These are phyloP conservation scores for Botryotinia narcissicola DNA, from an alignment of 2,329 filamentous ascomycete species.

Conservation along the genomic window DNA sequence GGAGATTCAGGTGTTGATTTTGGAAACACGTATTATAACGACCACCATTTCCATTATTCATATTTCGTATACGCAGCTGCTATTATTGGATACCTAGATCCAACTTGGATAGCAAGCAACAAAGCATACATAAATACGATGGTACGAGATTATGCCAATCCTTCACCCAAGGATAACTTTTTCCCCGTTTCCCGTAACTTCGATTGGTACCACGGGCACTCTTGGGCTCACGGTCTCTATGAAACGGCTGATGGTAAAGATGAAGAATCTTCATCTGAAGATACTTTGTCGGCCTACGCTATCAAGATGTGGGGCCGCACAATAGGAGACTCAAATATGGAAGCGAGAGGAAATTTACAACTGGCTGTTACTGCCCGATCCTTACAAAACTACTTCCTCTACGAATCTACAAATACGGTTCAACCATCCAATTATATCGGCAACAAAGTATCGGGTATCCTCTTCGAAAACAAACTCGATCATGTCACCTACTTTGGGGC, in stretches of 20 bases:
- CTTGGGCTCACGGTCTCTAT: slow-evolving; percentile 82
- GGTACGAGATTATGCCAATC: slow-evolving; percentile 80
- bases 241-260: slow-evolving; percentile 73
- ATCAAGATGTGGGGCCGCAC: slow-evolving; percentile 92
- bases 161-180: slow-evolving; percentile 63
- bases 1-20: slow-evolving; percentile 74
- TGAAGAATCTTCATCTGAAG: slow-evolving; percentile 86
- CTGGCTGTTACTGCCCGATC: slow-evolving; percentile 73
- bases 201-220: slow-evolving; percentile 89
- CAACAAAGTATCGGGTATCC: slow-evolving; percentile 70
- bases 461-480: slow-evolving; percentile 95
- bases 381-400: slow-evolving; percentile 79
- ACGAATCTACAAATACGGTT: slow-evolving; percentile 64
- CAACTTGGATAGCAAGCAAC: slow-evolving; percentile 70
- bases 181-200: slow-evolving; percentile 84
- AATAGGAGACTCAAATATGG: slow-evolving; percentile 73
- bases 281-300: slow-evolving; percentile 77
- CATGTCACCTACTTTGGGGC: slow-evolving; percentile 86
- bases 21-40: slow-evolving; percentile 83
- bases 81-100: slow-evolving; percentile 76
- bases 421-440: slow-evolving; percentile 75
- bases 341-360: slow-evolving; percentile 76
- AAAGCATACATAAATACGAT: slow-evolving; percentile 79
- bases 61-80: slow-evolving; percentile 89
- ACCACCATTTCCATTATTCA: slow-evolving; percentile 75